Base-by-base conservation (phyloP, 208 protist species). In the Novymonas esmeraldas region DNA sequence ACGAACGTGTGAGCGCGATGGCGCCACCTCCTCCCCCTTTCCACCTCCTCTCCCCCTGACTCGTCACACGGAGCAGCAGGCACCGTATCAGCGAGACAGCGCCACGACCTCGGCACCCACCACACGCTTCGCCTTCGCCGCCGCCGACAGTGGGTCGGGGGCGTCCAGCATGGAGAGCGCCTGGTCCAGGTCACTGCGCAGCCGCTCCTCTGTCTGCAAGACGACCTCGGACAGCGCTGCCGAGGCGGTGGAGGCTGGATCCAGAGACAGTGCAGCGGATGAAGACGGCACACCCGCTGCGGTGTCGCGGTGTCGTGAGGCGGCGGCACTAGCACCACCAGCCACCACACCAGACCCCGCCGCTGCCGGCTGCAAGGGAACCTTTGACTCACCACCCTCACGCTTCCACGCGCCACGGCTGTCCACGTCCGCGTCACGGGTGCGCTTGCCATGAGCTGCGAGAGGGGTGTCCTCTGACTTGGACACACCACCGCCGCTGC, bases 101-200 rank as follows among this genome's bases (percentile, higher is more conserved):
- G 75, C 68, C 5, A 54, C 51, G n/a, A 86, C 60, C 24, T 74
- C 64, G 26, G 38, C 56, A 13, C 80, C 74, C 6, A 80, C 62
- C 5, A 72, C 48, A 22, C 79, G 60, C 38, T 74, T 79, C 57
- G 69, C 64, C 56, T 87, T 90, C 13, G 56, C 68, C 33, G 59
- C 62, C 13, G 44, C 49, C 3, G 71, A 67, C 1, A 85, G 45
- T 18, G 76, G 75, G 46, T 87, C 83, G n/a, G 81, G 58, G 1
- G 68, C 78, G 46, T 82, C 73, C 34, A 93, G 63, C 24, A 80
- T 64, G n/a, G 76, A 79, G 13, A 89, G 72, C 16, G 81, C 73
- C 31, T 65, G 50, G 31, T 80, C 76, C 76, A 93, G 63, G 57
- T 81, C 67, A 29, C 68, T 62, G 24, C 63, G 73, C 41, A 93